Conservation (phyloP, 2,329 filamentous ascomycete species). For the Sporothrix brunneoviolacea region DNA sequence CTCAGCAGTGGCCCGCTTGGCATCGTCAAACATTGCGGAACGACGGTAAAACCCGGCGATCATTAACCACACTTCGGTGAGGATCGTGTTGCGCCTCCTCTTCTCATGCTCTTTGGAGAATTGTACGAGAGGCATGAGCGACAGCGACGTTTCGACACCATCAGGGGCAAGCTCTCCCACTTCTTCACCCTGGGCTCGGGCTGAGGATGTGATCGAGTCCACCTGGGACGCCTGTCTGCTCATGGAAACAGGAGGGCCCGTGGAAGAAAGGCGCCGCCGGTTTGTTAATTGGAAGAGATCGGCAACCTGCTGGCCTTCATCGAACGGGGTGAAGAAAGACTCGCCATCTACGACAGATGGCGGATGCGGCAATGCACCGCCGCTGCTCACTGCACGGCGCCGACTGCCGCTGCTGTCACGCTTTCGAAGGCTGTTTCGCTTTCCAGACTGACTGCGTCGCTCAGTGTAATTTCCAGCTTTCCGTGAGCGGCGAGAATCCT, state of each 20-base stretch:
- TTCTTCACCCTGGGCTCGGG: conserved; percentile 24
- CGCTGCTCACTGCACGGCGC: conserved; percentile 38
- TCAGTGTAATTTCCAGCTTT: conserved; percentile 23
- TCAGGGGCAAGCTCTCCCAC: conserved; percentile 28
- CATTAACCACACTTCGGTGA: conserved; percentile 83
- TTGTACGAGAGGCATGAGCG: conserved; percentile 44
- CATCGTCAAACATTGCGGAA: conserved; percentile 72
- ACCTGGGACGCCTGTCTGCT: conserved; percentile 38
- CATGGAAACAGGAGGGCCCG: conserved; percentile 31
- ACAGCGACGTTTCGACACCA: conserved; percentile 38
- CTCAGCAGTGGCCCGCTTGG: conserved; percentile 71
- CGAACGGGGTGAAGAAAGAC: conserved; percentile 42
- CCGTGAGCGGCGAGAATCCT: conserved; percentile 29
- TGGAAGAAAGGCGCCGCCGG: conserved; percentile 35
- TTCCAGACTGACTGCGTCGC: conserved; percentile 41
- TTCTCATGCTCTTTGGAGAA: conserved; percentile 49
- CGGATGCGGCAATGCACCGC: conserved; percentile 31
- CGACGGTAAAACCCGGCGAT: conserved; percentile 83
- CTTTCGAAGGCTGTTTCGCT: conserved; percentile 47
- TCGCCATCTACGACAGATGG: conserved; percentile 45
- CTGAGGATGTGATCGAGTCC: conserved; percentile 41
- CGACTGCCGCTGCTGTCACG: conserved; percentile 44
- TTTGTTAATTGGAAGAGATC: conserved; percentile 38
- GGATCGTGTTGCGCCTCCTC: conserved; percentile 42
- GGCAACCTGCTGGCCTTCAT: conserved; percentile 29